Evolutionary conservation across 306 rosid species (phyloP).

Genomic region (Parietaria judaica): DNA sequence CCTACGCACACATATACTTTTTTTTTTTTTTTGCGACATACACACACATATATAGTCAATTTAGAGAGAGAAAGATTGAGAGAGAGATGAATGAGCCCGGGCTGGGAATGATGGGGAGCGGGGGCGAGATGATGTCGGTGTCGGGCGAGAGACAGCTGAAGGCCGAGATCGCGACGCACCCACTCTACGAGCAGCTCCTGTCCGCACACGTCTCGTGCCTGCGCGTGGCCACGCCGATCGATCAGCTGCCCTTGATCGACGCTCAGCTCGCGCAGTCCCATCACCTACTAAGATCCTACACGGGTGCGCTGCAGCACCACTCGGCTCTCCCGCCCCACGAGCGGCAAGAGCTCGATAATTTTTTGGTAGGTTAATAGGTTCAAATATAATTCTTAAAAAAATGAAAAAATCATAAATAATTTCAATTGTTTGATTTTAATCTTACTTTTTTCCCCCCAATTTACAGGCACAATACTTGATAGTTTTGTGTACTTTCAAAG

Average conservation of each 20-base stretch:
- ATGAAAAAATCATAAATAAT: no score
- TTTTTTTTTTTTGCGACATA: no score
- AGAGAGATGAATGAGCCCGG: constrained; percentile 57
- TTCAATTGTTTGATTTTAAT: background rate
- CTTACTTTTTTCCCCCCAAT: background rate
- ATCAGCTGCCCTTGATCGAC: constrained; percentile 81
- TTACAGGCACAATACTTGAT: constrained; percentile 78
- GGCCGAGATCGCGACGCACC: constrained; percentile 88
- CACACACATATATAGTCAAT: background rate
- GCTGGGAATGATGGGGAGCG: constrained; percentile 58
- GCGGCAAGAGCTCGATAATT: constrained; percentile 89
- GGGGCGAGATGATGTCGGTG: constrained; percentile 18
- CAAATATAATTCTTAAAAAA: no score
- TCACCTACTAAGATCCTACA: constrained; percentile 64
- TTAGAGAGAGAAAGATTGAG: no score
- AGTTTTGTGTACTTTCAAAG: constrained; percentile 76
- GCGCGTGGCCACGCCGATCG: constrained; percentile 93
- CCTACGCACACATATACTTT: no score
- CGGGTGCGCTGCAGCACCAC: constrained; percentile 46
- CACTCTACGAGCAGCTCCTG: constrained; percentile 73
- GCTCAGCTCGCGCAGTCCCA: constrained; percentile 89
- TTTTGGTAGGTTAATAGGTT: constrained; percentile 36
- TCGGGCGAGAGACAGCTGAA: constrained; percentile 46
- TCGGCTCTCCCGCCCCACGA: constrained; percentile 56
- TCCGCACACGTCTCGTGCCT: constrained; percentile 84